A percentile compares a stretch with the other conserved stretches of the same genome.
These are phyloP conservation scores for Mycena belliarum DNA, from an alignment of 768 basidiomycete genomes.

Conservation along the genomic window DNA sequence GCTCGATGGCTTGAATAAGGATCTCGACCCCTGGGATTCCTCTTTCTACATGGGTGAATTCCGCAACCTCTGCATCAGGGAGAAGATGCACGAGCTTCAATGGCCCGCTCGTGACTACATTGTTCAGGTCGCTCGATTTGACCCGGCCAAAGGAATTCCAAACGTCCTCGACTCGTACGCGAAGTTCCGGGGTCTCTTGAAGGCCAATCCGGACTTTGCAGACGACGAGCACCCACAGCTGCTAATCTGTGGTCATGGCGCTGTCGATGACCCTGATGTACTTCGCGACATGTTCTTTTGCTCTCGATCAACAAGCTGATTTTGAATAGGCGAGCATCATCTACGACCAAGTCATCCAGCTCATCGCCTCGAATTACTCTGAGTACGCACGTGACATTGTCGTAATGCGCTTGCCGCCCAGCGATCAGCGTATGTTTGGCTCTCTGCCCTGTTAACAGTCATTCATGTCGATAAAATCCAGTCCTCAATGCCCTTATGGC, in stretches of 20 bases:
- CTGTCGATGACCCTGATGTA: constrained; percentile 91
- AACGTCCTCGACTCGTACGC: constrained; percentile 87
- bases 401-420: constrained; percentile 80
- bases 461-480: constrained; percentile 24
- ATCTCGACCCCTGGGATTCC: constrained; percentile 77
- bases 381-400: constrained; percentile 64
- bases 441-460: constrained; percentile 2
- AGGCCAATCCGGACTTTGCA: constrained; percentile 40
- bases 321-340: constrained; percentile 63
- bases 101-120: constrained; percentile 87
- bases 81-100: constrained; percentile 76
- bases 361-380: constrained; percentile 55
- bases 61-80: constrained; percentile 70
- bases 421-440: constrained; percentile 63
- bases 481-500: constrained; percentile 89
- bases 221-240: constrained; percentile 69
- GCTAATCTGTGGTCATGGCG: constrained; percentile 86
- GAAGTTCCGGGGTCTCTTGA: constrained; percentile 72
- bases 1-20: constrained; percentile 95
- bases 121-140: constrained; percentile 92
- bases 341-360: constrained; percentile 74
- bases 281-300: neutral
- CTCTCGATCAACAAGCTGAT: neutral
- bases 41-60: constrained; percentile 90
- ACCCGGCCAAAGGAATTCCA: constrained; percentile 69